Evolutionary conservation across 768 basidiomycete species (phyloP), one percentile per base, ranked within the genome.

Genomic region (Boletus eberwhitei): DNA sequence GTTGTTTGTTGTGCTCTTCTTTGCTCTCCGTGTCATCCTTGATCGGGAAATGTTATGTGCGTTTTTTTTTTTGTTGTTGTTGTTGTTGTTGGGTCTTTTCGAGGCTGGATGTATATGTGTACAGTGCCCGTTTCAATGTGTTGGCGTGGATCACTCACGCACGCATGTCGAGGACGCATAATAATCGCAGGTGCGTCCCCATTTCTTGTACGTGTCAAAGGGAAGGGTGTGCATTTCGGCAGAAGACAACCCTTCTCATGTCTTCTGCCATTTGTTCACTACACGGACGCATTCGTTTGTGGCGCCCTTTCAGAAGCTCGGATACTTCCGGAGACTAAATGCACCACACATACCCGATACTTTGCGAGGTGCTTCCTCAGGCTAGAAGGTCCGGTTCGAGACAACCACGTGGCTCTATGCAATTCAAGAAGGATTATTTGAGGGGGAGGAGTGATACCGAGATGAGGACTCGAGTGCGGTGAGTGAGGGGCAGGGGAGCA

Each of bases 1-100:
- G 22, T 54, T 43, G 34, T 54, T 43, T 44, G 52, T 36, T 47
- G 40, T 57, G 48, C 34, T 26, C 29, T 32, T 50, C 14, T 2
- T 17, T 16, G 2, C 32, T 17, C 24, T 4, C 17, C n/a, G 22
- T 13, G 35, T n/a, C 22, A n/a, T n/a, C 38, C 29, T 50, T 42
- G 19, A 34, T 49, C 4, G 47, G 53, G 58, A 22, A 52, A 55
- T 49, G 11, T 7, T 38, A 41, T 36, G 51, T 16, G 22, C 2
- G 1, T 31, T 9, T 52, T 19, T 50, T 49, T 52, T 44, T 39
- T n/a, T n/a, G n/a, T n/a, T n/a, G n/a, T n/a, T n/a, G n/a, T n/a
- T n/a, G n/a, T n/a, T 36, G 22, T 12, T 13, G 13, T 9, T 4
- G 35, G 48, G 21, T n/a, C 31, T 9, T 26, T 38, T 34, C 37